These are phyloP conservation scores for Macrocystidia cucumis DNA, from an alignment of 1,284 basidiomycete species.

Conservation along the genomic window DNA sequence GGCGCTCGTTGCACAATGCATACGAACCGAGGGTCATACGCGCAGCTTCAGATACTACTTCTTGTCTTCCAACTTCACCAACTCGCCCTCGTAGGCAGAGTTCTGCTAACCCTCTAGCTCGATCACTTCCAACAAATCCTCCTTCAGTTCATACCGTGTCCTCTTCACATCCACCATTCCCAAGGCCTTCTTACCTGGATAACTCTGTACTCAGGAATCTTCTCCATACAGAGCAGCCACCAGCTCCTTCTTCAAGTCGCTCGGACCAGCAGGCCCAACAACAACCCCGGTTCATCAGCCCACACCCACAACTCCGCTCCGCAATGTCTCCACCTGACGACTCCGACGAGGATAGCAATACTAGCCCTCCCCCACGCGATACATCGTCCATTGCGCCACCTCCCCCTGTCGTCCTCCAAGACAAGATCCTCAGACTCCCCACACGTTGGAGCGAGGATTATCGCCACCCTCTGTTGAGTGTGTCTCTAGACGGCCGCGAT, in stretches of 20 bases:
- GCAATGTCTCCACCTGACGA: conserved; percentile 32
- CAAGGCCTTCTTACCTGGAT: conserved; percentile 65
- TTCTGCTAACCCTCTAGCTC: conserved; percentile 26
- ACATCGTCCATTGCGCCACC: conserved; percentile 17
- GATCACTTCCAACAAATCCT: conserved; percentile 13
- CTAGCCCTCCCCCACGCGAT: conserved; percentile 35
- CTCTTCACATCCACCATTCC: conserved; percentile 35
- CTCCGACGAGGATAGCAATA: conserved; percentile 56
- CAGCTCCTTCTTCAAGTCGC: conserved; percentile 28
- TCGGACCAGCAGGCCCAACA: conserved; percentile 21
- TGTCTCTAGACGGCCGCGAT: conserved; percentile 66
- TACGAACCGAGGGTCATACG: conserved; percentile 66
- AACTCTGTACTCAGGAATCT: conserved; percentile 64
- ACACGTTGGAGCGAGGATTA: conserved; percentile 72
- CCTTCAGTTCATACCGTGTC: conserved; percentile 9
- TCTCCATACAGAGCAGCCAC: conserved; percentile 52
- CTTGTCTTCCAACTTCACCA: conserved; percentile 28
- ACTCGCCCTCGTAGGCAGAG: conserved; percentile 41
- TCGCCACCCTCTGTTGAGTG: conserved; percentile 47
- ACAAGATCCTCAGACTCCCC: conserved; percentile 54
- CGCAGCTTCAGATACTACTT: conserved; percentile 32
- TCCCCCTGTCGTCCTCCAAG: conserved; percentile 20
- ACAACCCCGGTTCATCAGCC: too few species aligned
- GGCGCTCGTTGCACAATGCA: conserved; percentile 19
- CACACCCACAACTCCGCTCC: conserved; percentile 13